Conservation (phyloP, 2,329 filamentous ascomycete genomes). For the Gliomastix tumulicola region DNA sequence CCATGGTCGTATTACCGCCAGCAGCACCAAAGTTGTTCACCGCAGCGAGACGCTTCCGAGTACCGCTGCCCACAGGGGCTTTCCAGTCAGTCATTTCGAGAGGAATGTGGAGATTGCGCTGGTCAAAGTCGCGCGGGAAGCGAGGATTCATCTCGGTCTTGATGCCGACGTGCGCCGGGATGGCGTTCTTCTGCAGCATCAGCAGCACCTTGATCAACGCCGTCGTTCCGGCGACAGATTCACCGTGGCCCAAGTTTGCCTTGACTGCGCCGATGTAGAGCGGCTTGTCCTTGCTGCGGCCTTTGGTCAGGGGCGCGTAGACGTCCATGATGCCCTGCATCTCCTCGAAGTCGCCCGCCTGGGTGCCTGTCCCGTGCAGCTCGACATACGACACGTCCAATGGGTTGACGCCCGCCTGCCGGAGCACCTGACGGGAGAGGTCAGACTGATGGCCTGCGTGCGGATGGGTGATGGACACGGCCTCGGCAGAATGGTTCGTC, state of each 20-base stretch:
- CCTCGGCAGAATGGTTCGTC: constrained; percentile 32
- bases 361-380: constrained; percentile 32
- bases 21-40: constrained; percentile 5
- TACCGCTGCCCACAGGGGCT: too few species aligned
- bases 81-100: not conserved
- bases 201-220: constrained; percentile 4
- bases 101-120: constrained; percentile 1
- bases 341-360: constrained; percentile 35
- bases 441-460: not conserved
- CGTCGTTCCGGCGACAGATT: constrained; percentile 11
- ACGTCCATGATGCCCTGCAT: constrained; percentile 26
- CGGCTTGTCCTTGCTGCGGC: not conserved
- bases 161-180: constrained; percentile 7
- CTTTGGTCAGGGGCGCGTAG: not conserved
- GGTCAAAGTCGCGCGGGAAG: not conserved
- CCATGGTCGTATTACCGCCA: constrained; percentile 1
- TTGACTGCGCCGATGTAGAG: constrained; percentile 38
- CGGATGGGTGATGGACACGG: constrained; percentile 26
- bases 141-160: constrained; percentile 1
- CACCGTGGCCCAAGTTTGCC: constrained; percentile 27
- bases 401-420: constrained; percentile 13
- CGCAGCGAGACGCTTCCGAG: constrained; percentile 2
- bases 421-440: constrained; percentile 23
- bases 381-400: constrained; percentile 17
- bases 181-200: constrained; percentile 6